Conservation (phyloP, 148 eudicot genomes). For the Agrostemma githago region DNA sequence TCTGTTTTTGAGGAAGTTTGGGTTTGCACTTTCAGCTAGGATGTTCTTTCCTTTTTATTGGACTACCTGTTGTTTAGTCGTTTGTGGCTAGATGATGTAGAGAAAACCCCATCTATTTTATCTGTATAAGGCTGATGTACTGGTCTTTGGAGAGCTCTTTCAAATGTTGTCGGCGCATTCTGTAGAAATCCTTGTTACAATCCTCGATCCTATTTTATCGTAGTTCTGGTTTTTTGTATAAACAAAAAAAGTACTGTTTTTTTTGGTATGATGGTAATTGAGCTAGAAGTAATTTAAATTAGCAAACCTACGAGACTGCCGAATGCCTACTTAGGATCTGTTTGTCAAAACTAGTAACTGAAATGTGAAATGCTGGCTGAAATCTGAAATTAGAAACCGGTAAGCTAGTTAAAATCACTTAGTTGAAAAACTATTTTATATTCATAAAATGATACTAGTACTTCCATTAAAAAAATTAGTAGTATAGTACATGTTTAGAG, state of each 20-base stretch:
- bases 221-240: neutral
- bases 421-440: too few species aligned
- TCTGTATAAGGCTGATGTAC: neutral
- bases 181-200: neutral
- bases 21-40: slow-evolving; percentile 5
- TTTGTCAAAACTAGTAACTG: too few species aligned
- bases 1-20: neutral
- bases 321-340: too few species aligned
- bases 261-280: neutral
- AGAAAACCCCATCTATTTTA: neutral
- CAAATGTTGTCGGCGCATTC: neutral
- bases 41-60: slow-evolving; percentile 6
- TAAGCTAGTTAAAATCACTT: too few species aligned
- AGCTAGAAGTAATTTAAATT: neutral
- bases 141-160: neutral
- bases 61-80: neutral
- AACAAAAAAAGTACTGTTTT: too few species aligned
- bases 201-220: neutral
- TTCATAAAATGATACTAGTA: too few species aligned
- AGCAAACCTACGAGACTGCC: neutral
- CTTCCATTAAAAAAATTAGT: too few species aligned
- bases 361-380: too few species aligned
- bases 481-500: too few species aligned
- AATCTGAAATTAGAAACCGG: too few species aligned
- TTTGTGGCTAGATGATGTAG: neutral